Conservation (phyloP, 192 early-diverging fungal genomes). For the Linnemannia schmuckeri region DNA sequence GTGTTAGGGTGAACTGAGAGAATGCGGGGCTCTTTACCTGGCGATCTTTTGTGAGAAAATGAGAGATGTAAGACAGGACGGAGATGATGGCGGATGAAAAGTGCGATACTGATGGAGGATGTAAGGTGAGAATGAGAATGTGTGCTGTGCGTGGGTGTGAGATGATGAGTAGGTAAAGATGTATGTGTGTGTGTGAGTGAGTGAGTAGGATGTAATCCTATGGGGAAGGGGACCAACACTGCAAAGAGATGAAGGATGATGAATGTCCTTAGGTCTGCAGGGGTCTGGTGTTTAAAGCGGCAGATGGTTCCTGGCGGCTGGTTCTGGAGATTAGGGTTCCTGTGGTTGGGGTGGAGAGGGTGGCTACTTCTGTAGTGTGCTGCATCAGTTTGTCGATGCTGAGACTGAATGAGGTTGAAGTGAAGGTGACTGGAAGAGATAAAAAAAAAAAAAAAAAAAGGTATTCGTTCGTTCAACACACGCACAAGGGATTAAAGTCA, state of each 20-base stretch:
- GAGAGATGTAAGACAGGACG: no score
- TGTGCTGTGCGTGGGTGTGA: no score
- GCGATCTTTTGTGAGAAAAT: no score
- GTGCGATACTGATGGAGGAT: no score
- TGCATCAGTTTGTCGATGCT: neutral
- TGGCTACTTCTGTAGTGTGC: neutral
- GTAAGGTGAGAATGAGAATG: no score
- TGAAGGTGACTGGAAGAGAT: no score
- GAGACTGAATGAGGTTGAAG: neutral
- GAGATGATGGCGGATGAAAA: no score
- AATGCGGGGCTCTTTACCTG: no score
- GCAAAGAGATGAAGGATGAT: slow-evolving; percentile 4
- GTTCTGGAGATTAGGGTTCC: neutral
- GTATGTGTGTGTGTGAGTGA: neutral
- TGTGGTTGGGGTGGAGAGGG: neutral
- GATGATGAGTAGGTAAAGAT: neutral
- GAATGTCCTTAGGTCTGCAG: neutral
- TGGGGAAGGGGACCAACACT: neutral
- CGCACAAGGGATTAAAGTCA: no score
- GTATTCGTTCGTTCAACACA: no score
- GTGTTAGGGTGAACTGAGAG: no score
- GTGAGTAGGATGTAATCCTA: neutral
- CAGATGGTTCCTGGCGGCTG: neutral
- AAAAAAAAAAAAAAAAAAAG: no score
- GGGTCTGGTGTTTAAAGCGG: neutral